Evolutionary conservation across 768 basidiomycete genomes (phyloP), one percentile per base, ranked within the genome.

Genomic region (Paxillus rubicundulus): DNA sequence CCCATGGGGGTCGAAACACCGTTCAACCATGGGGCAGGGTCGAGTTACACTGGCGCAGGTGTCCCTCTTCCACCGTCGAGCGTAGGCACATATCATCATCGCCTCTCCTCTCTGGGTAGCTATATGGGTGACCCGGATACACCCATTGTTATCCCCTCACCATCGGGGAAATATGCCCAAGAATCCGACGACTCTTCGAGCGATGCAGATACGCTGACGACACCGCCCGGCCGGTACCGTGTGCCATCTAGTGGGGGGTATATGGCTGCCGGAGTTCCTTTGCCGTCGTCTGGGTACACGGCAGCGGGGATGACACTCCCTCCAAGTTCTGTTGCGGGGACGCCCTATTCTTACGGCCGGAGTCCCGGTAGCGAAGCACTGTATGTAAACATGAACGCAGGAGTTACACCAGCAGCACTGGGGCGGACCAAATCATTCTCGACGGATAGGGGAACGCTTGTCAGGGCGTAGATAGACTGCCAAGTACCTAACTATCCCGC

Each of bases 131-230:
- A 44, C 20, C 10, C 24, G 49, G 48, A 45, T 14, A 54, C 61
- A 1, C 54, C 65, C 2, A 63, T 53, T 17, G 66, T 70, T 0
- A 68, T 70, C 5, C 70, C 68, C 3, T 64, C 70, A 9, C 68
- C 66, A 2, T 61, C 59, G 12, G 63, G 53, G 24, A 48, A 55
- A 17, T 49, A 44, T 9, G 58, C 39, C 3, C 42, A 47, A 3
- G 68, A 71, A 18, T 62, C 69, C 12, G 68, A 68, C 18, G 64
- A 61, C 0, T 67, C 64, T 9, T 69, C 67, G 41, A 70, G 67
- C 20, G 72, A 73, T 10, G 57, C 54, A 12, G 70, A 74, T 50
- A 68, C 74, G 46, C 53, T 70, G 49, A 63, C 72, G 12, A 73
- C 72, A 28, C 73, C 72, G 0, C 50, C 57, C 17, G 20, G 54